Base-by-base conservation (phyloP, 768 basidiomycete genomes). In the Trametes cinnabarina region DNA sequence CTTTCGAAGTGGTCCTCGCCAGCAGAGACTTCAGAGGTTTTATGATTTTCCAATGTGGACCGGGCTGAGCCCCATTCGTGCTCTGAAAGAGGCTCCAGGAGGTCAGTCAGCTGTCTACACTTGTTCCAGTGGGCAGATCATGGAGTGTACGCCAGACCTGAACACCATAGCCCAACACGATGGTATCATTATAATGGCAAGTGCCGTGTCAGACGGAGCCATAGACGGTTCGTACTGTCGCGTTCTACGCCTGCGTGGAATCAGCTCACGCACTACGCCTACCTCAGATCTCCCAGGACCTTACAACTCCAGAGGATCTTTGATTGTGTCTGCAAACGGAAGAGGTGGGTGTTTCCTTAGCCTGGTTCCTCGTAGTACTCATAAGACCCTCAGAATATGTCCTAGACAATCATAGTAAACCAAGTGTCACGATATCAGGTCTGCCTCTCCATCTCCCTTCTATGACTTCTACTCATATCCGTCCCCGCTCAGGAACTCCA, bases 101-200 rank as follows among this genome's bases (percentile, higher is more conserved):
- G 49, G 49, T 57, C 12, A 19, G 54, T 48, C 8, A 20, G 2
- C 26, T 11, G n/a, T 48, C 11, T 8, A 14, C 25, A 43, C 23
- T 6, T 17, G 4, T 42, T 3, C 6, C 11, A 5, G 20, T 43
- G 40, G 5, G 4, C 8, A n/a, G n/a, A n/a, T 28, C 12, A 32
- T 14, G 17, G 8, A 44, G 23, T 3, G 28, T 30, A 10, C 25
- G 20, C 12, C 41, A 83, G 86, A 77, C 30, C 76, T 86, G 56
- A 82, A 79, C 59, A 77, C 72, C 37, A 76, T 87, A 22, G 69
- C 79, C 15, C 86, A 87, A 58, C 68, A 64, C 9, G 68, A 72
- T 9, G 72, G 68, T 1, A 73, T 67, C 30, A 72, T 81, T 3
- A 75, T 77, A 17, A 73, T 82, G 30, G 75, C 77, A 22, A 79